Evolutionary conservation across 257 asterid species (phyloP), one percentile per base, ranked within the genome.

Genomic region (Avicennia marina): DNA sequence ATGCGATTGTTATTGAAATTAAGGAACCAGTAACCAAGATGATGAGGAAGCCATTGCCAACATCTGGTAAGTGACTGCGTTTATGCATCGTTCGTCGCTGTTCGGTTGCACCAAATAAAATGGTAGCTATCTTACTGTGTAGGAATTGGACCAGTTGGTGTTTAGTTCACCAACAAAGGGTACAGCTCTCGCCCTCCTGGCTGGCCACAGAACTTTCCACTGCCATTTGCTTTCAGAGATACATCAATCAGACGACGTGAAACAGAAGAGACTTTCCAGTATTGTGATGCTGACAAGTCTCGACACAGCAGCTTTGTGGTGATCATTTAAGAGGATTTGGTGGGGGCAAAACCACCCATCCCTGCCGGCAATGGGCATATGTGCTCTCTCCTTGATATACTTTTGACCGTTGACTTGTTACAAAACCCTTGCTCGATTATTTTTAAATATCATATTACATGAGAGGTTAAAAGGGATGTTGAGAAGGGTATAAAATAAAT

Each of bases 1-100:
- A 78, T 76, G 97, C 97, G 0, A 90, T 89, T 34, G 75, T 89
- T 17, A 63, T 85, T 41, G 90, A 89, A 61, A 83, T 85, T 64
- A 80, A 74, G 65, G 80, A 83, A 62, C 74, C 79, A 36, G 20
- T 40, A 2, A 50, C 81, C 39, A 63, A 44, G 63, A 62, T 40
- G 25, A 61, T 20, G 52, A 73, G 72, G 56, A 67, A 22, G 50
- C 90, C 79, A 50, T 64, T 69, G 80, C 84, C 83, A 49, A 81
- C 75, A 39, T 69, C 90, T 59, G 90, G 94, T 78, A 68, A 65
- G 44, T 17, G 11, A 22, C 53, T 42, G n/a, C 22, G 2, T 58
- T 21, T 15, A 24, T 19, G 22, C 16, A n/a, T n/a, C n/a, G n/a
- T n/a, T n/a, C n/a, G n/a, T n/a, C n/a, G n/a, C n/a, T n/a, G n/a